phyloP scores from a whole-genome alignment of 2,329 filamentous ascomycete genomes.

The Laburnicola sp. region DNA sequence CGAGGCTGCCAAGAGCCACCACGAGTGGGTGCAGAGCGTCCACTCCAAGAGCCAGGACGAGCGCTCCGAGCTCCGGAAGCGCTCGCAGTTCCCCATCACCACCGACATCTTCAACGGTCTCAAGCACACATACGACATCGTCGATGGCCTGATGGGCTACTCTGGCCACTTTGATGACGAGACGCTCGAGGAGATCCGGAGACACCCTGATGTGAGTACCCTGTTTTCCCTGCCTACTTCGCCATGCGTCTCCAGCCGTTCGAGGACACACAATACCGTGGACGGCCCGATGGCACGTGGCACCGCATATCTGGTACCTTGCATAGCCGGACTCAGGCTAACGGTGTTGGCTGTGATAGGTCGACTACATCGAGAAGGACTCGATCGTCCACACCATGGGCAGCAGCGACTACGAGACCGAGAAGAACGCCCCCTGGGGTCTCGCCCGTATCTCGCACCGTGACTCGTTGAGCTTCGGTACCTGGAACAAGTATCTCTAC shows the following conservation, averaged over 20 bases:
- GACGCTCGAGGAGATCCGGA: slow-evolving; percentile 90
- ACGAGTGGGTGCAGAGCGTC: slow-evolving; percentile 87
- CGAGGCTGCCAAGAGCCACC: slow-evolving; percentile 72
- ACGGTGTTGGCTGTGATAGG: too few relatives aligned
- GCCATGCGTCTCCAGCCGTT: slow-evolving; percentile 5
- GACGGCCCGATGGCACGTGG: slow-evolving; percentile 32
- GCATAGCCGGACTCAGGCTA: slow-evolving; percentile 25
- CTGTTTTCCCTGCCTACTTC: slow-evolving; percentile 2
- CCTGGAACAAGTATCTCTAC: slow-evolving; percentile 98
- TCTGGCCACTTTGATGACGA: slow-evolving; percentile 94
- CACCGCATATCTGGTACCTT: slow-evolving; percentile 23
- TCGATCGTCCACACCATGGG: slow-evolving; percentile 83
- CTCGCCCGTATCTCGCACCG: slow-evolving; percentile 97
- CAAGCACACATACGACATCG: slow-evolving; percentile 96
- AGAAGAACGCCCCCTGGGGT: slow-evolving; percentile 97
- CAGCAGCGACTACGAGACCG: slow-evolving; percentile 57
- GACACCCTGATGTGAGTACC: slow-evolving; percentile 89
- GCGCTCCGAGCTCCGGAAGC: slow-evolving; percentile 88
- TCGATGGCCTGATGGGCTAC: slow-evolving; percentile 82
- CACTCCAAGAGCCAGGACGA: slow-evolving; percentile 70
- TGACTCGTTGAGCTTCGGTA: slow-evolving; percentile 80
- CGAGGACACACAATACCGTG: slow-evolving; percentile 29
- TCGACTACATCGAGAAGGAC: slow-evolving; percentile 95
- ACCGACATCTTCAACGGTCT: slow-evolving; percentile 77
- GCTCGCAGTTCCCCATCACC: slow-evolving; percentile 70